phyloP scores from a whole-genome alignment of 805 yeast genomes.

The Dipodascopsis uninucleata region DNA sequence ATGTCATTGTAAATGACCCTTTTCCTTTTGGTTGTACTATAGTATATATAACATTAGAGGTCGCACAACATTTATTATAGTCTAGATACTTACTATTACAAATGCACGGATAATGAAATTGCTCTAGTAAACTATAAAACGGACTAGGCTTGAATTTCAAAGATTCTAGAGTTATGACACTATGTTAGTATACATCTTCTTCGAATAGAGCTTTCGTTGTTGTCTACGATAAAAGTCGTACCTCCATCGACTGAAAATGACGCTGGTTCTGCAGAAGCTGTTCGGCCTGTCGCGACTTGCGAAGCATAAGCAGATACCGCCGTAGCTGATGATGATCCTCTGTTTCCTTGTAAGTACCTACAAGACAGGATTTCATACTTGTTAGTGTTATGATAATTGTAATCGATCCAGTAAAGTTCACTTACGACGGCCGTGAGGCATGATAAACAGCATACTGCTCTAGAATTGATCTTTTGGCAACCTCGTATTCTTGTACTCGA shows the following conservation, averaged over 20 bases:
- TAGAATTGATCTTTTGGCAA: conserved; percentile 6
- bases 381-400: not conserved
- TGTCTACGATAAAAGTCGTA: too few relatives aligned
- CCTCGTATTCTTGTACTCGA: conserved; percentile 4
- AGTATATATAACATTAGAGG: not conserved
- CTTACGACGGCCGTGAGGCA: conserved; percentile 12
- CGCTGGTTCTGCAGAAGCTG: too few relatives aligned
- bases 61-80: too few relatives aligned
- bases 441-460: conserved; percentile 3
- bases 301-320: too few relatives aligned
- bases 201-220: too few relatives aligned
- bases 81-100: conserved; percentile 11
- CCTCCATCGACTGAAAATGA: too few relatives aligned
- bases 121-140: conserved; percentile 27
- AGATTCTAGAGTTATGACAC: too few relatives aligned
- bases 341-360: too few relatives aligned
- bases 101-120: conserved; percentile 25
- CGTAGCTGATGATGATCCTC: too few relatives aligned
- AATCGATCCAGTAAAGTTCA: not conserved
- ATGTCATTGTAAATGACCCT: conserved; percentile 28
- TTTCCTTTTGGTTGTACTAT: conserved; percentile 9
- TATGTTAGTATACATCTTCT: too few relatives aligned
- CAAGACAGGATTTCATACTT: too few relatives aligned
- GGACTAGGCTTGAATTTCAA: conserved; percentile 34
- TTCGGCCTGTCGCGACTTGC: too few relatives aligned